Base-by-base conservation (phyloP, 1,284 basidiomycete genomes). In the Sporisorium exsertum region DNA sequence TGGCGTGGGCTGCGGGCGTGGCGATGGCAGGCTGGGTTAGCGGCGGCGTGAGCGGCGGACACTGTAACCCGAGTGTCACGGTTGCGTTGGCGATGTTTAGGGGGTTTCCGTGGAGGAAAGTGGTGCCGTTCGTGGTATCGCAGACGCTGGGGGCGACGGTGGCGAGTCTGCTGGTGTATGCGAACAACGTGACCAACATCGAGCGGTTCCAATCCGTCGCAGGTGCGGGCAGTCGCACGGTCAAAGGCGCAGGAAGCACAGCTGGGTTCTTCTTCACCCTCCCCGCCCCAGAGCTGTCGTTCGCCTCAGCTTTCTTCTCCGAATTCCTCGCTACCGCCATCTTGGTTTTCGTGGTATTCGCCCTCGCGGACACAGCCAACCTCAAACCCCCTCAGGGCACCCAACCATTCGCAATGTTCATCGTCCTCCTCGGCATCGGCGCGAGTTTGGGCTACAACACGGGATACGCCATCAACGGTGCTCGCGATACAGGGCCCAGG, bases 51-150 rank as follows among this genome's bases (percentile, higher is more conserved):
- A 70, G 64, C 47, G 81, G 81, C 27, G 81, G 75, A 13, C 78
- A 78, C 50, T 64, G 73, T 32, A 78, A 78, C 42, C 81, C 80
- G 1, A 61, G 63, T 10, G 79, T 79, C 18, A 94, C 92, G 3
- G 80, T 94, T 40, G 88, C 90, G 6, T 79, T 93, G 50, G 91
- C 91, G 1, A 87, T 90, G 6, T 90, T 90, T 80, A 90, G 93
- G 63, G 88, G 88, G 55, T 94, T 94, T 85, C 92, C 93, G 1
- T 91, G 90, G 90, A 89, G 88, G 68, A 94, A 93, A 82, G 91
- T 93, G 0, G 91, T 92, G 0, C 87, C 81, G 74, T 94, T 91
- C 81, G 89, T 93, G 55, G 79, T 90, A 42, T 89, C 91, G 0
- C 93, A 94, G 84, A 72, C 91, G 10, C 83, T 93, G 27, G 93